Base-by-base conservation (phyloP, 768 basidiomycete genomes). In the Boletus rex-veris region DNA sequence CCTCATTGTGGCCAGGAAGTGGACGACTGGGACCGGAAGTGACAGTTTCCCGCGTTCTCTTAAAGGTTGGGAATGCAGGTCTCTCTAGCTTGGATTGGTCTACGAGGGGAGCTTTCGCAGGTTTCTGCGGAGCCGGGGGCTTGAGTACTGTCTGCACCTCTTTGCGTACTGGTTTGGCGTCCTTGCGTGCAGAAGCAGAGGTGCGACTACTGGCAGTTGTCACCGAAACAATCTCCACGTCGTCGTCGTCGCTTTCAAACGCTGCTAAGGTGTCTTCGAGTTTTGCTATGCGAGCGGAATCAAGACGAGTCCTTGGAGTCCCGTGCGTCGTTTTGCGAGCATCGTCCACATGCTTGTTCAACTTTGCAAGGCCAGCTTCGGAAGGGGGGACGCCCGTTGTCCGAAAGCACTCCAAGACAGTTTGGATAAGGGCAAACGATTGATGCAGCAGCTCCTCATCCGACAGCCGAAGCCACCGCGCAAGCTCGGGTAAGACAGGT, bases 361-460 rank as follows among this genome's bases (percentile, higher is more conserved):
- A 75, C 62, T 88, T 89, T 49, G 73, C 70, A n/a, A 92, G 65
- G 3, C 80, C 80, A 18, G 71, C 74, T 26, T 80, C 74, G 5
- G 75, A 74, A 1, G 88, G 92, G 3, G 69, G 74, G 4, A 85
- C 73, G 7, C 74, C 70, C 3, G 81, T 81, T 42, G 84, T 81
- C 48, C 80, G 79, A 72, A 97, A 92, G 55, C 88, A 83, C 18
- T 82, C 80, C 46, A 98, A 75, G 26, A 98, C 77, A 12, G 84
- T 81, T 63, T 90, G 85, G 21, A 98, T 74, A 19, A 98, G 77
- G 46, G 89, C 77, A 58, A 91, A 93, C 0, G 93, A 88, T 62
- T 95, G 92, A 69, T 94, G 86, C 3, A 98, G 75, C 7, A 97
- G 78, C 65, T 98, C 96, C 61, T 87, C 81, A 70, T 98, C 92